A percentile compares a stretch with the other conserved stretches of the same genome.
These are phyloP conservation scores for Allomyces macrogynus DNA, from an alignment of 192 early-diverging fungal genomes.

Conservation along the genomic window DNA sequence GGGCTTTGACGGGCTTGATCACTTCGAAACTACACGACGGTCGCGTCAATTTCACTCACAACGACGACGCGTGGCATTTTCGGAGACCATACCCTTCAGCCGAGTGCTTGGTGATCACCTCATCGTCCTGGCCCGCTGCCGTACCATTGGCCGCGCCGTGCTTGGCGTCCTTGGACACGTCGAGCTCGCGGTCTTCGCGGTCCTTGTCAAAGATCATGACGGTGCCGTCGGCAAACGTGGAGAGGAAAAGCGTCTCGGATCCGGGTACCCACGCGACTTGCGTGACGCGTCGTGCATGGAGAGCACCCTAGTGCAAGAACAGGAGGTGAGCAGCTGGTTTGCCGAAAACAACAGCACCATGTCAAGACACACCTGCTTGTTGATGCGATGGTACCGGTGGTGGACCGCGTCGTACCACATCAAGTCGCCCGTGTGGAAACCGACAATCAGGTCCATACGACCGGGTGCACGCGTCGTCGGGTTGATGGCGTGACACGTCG, in stretches of 20 bases:
- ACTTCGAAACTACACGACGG: conserved; percentile 25
- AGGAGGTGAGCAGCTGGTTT: neutral
- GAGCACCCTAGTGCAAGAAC: conserved; percentile 21
- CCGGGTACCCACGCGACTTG: conserved; percentile 79
- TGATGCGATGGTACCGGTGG: conserved; percentile 65
- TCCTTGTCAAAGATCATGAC: conserved; percentile 72
- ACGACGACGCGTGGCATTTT: too few species aligned
- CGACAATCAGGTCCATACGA: conserved; percentile 70
- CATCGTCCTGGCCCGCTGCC: conserved; percentile 1
- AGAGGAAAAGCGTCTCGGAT: conserved; percentile 66
- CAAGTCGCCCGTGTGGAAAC: conserved; percentile 54
- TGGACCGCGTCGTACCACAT: conserved; percentile 71
- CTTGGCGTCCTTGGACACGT: conserved; percentile 9
- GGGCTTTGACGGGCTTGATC: conserved; percentile 29
- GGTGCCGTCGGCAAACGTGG: conserved; percentile 60
- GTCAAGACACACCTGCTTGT: conserved; percentile 39
- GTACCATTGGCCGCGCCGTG: conserved; percentile 6
- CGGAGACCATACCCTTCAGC: conserved; percentile 12
- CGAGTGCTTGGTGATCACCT: conserved; percentile 10
- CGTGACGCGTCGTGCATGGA: conserved; percentile 44
- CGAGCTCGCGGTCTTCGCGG: conserved; percentile 46
- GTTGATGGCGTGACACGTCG: conserved; percentile 76
- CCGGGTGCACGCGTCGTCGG: conserved; percentile 39
- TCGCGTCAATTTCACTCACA: neutral
- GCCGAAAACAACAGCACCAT: neutral